phyloP scores from a whole-genome alignment of 1,284 basidiomycete genomes.

The Trametes versicolor region DNA sequence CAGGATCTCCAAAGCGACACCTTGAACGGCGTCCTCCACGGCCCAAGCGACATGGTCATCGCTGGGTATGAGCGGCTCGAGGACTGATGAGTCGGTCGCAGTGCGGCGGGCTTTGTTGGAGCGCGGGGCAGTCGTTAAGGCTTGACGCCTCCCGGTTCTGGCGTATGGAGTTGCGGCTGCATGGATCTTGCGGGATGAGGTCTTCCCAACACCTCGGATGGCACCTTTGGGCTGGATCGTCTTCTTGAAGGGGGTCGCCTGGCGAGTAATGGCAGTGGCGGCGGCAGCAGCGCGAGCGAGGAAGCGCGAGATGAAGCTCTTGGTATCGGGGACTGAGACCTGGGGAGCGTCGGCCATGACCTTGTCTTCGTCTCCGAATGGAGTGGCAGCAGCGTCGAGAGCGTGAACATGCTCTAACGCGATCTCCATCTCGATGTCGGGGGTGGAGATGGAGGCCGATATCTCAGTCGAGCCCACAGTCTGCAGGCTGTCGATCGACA shows the following conservation, averaged over 20 bases:
- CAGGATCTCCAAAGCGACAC: not conserved
- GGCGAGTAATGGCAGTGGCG: not conserved
- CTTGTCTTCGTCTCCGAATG: not conserved
- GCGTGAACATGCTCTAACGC: not conserved
- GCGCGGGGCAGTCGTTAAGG: not conserved
- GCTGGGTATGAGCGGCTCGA: not conserved
- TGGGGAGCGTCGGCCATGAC: not conserved
- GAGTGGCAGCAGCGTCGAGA: not conserved
- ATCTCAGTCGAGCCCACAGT: not conserved
- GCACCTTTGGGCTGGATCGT: too few relatives aligned
- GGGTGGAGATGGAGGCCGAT: not conserved
- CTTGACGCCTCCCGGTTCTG: not conserved
- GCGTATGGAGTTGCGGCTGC: not conserved
- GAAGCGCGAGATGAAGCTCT: constrained; percentile 2
- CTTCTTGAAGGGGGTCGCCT: too few relatives aligned
- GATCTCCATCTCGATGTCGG: constrained; percentile 1
- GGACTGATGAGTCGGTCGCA: not conserved
- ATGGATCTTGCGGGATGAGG: too few relatives aligned
- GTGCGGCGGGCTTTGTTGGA: not conserved
- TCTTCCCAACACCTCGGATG: too few relatives aligned
- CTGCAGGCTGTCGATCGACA: not conserved
- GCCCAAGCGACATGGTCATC: not conserved
- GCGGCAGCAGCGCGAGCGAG: not conserved
- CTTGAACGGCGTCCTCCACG: not conserved
- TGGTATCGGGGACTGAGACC: not conserved